These are phyloP conservation scores for Penicillium sumatraense DNA, from an alignment of 2,329 filamentous ascomycete species.

Conservation along the genomic window DNA sequence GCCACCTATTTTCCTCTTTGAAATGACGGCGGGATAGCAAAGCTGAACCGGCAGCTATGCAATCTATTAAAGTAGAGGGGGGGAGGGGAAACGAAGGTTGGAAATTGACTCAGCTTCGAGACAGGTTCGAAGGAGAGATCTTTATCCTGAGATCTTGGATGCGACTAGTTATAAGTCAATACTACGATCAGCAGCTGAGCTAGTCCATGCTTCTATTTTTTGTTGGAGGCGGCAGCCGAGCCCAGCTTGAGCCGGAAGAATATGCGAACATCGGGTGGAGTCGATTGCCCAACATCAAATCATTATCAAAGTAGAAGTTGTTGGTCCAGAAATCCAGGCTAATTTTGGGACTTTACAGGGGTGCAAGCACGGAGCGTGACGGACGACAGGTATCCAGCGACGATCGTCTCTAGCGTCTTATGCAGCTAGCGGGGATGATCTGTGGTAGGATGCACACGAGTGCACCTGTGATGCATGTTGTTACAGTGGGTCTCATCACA, in stretches of 20 bases:
- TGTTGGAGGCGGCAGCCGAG: constrained; percentile 14
- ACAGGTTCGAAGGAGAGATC: constrained; percentile 7
- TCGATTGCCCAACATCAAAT: constrained; percentile 13
- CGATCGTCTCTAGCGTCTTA: constrained; percentile 1
- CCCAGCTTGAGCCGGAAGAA: constrained; percentile 11
- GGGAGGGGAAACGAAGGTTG: constrained; percentile 30
- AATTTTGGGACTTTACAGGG: constrained; percentile 15
- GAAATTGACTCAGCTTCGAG: constrained; percentile 15
- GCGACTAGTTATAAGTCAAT: constrained; percentile 18
- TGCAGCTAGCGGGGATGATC: constrained; percentile 13
- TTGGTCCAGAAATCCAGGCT: constrained; percentile 7
- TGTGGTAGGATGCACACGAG: constrained; percentile 6
- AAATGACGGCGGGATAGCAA: constrained; percentile 35
- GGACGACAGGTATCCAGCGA: constrained; percentile 5
- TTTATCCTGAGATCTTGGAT: constrained; percentile 21
- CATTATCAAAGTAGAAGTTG: constrained; percentile 6
- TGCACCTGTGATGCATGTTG: constrained; percentile 9
- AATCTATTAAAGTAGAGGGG: constrained; percentile 36
- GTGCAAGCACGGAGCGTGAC: constrained; percentile 11
- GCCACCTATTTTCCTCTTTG: constrained; percentile 13
- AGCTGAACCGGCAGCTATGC: constrained; percentile 49
- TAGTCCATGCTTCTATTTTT: constrained; percentile 29
- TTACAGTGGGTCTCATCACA: constrained; percentile 14
- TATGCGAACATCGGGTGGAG: constrained; percentile 16
- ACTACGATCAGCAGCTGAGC: constrained; percentile 11